phyloP scores from a whole-genome alignment of 371 early-diverging fungal species.

The Thermomucor indicae-seudaticae region DNA sequence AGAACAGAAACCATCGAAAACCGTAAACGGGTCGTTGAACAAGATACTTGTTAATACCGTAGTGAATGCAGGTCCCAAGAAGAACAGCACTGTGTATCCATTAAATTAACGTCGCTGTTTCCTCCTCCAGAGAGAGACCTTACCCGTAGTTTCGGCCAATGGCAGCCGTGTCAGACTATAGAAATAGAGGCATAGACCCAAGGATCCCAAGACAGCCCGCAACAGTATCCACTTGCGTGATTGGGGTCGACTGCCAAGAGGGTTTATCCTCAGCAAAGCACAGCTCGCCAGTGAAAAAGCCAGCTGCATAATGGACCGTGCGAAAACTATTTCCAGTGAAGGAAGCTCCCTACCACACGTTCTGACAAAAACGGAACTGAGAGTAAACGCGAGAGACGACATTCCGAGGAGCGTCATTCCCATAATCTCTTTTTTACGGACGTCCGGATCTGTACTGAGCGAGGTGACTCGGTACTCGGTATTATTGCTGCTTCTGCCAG shows the following conservation, averaged over 20 bases:
- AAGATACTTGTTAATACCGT: constrained; percentile 60
- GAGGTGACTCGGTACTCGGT: constrained; percentile 1
- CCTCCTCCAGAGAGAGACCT: not conserved
- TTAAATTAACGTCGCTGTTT: not conserved
- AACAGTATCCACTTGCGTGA: constrained; percentile 54
- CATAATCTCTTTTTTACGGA: constrained; percentile 12
- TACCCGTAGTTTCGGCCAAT: constrained; percentile 71
- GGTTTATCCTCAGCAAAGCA: constrained; percentile 39
- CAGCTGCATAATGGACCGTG: constrained; percentile 64
- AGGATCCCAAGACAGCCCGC: constrained; percentile 61
- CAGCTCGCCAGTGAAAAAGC: constrained; percentile 53
- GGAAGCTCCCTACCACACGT: constrained; percentile 51
- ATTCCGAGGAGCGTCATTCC: constrained; percentile 49
- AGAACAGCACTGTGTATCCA: constrained; percentile 54
- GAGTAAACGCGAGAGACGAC: constrained; percentile 70
- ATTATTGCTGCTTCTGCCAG: not conserved
- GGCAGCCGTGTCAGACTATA: constrained; percentile 64
- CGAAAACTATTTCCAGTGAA: constrained; percentile 67
- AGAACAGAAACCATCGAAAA: constrained; percentile 53
- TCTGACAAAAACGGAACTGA: constrained; percentile 72
- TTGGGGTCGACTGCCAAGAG: constrained; percentile 48
- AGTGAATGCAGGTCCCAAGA: constrained; percentile 74
- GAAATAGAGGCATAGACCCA: constrained; percentile 72
- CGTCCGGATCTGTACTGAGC: constrained; percentile 11
- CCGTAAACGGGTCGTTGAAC: constrained; percentile 65